phyloP scores from a whole-genome alignment of 2,329 filamentous ascomycete species.

The Ilyonectria robusta region DNA sequence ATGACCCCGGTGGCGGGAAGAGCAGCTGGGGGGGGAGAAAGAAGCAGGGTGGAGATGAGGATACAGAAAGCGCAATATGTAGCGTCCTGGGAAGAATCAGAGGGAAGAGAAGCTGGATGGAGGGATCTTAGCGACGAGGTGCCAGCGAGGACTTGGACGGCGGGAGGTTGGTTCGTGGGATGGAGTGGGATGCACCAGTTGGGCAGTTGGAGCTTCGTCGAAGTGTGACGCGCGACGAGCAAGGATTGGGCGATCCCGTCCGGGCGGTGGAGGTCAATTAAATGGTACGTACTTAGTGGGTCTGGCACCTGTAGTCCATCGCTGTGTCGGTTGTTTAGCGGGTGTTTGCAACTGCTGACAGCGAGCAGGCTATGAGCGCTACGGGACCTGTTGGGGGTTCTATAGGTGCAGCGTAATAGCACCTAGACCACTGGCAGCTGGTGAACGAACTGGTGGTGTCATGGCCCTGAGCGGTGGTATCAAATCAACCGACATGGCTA shows the following conservation, averaged over 20 bases:
- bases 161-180: constrained; percentile 31
- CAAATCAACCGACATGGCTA: not conserved
- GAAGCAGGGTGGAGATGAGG: not conserved
- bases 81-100: constrained; percentile 21
- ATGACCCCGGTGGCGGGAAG: constrained; percentile 34
- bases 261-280: constrained; percentile 37
- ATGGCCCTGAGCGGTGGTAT: not conserved
- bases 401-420: constrained; percentile 10
- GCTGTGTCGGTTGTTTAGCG: constrained; percentile 2
- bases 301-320: not conserved
- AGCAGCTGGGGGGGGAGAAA: constrained; percentile 22
- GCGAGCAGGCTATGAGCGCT: not conserved
- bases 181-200: constrained; percentile 14
- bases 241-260: constrained; percentile 42
- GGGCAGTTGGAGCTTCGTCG: constrained; percentile 32
- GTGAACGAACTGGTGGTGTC: constrained; percentile 11
- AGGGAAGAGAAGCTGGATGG: constrained; percentile 21
- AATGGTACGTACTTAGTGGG: constrained; percentile 29
- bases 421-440: not conserved
- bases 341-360: not conserved
- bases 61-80: constrained; percentile 1
- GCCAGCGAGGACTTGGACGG: constrained; percentile 15
- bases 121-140: constrained; percentile 19
- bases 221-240: constrained; percentile 41
- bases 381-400: constrained; percentile 4